These are phyloP conservation scores for Zangia roseola DNA, from an alignment of 768 basidiomycete species.

Conservation along the genomic window DNA sequence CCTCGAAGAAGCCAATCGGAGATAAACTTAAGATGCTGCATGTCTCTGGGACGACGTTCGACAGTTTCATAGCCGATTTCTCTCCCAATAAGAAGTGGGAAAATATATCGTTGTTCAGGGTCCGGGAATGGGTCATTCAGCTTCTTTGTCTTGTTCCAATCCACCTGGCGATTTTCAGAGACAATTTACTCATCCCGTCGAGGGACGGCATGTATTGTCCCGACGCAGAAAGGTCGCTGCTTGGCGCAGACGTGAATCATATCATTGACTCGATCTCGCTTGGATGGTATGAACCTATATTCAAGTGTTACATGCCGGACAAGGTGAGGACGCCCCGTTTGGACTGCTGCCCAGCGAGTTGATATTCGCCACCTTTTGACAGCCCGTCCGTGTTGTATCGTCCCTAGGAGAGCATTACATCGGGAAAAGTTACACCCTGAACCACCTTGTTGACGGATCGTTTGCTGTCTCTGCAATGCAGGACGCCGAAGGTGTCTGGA, in stretches of 20 bases:
- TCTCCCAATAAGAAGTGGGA: conserved; percentile 17
- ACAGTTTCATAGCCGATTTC: conserved; percentile 18
- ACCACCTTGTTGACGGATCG: conserved; percentile 63
- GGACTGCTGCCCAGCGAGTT: neutral
- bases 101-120: conserved; percentile 36
- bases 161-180: conserved; percentile 57
- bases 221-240: conserved; percentile 49
- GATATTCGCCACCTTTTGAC: neutral
- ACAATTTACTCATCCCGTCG: conserved; percentile 60
- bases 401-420: conserved; percentile 72
- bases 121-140: conserved; percentile 63
- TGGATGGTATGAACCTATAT: conserved; percentile 66
- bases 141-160: conserved; percentile 63
- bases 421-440: conserved; percentile 57
- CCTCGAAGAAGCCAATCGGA: conserved; percentile 51
- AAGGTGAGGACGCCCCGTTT: conserved; percentile 37
- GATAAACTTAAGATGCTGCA: conserved; percentile 38
- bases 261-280: conserved; percentile 58
- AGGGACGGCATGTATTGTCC: conserved; percentile 54
- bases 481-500: conserved; percentile 65
- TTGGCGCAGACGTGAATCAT: conserved; percentile 56
- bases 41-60: conserved; percentile 31
- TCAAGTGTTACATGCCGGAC: conserved; percentile 58
- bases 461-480: conserved; percentile 66
- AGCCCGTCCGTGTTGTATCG: conserved; percentile 64